phyloP scores from a whole-genome alignment of 2,329 filamentous ascomycete genomes.

The Pezizomycotina sp. region DNA sequence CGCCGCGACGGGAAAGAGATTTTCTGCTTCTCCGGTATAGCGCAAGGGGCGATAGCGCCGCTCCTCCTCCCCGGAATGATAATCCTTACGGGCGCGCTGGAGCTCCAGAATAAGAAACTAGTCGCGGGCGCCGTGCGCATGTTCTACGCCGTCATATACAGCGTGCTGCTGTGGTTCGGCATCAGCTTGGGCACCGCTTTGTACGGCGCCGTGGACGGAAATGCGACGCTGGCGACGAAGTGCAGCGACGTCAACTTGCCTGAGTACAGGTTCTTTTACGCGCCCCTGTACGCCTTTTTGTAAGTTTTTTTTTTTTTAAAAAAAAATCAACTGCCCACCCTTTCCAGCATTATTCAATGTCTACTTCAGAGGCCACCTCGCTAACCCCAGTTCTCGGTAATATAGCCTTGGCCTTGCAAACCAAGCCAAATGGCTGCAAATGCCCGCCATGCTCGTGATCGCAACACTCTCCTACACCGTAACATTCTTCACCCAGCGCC shows the following conservation, averaged over 20 bases:
- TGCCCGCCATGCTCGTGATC: conserved; percentile 59
- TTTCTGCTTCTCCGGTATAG: conserved; percentile 56
- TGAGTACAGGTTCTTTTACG: conserved; percentile 51
- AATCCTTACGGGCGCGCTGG: conserved; percentile 40
- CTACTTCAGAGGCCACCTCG: no score
- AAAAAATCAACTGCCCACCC: no score
- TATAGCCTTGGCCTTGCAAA: conserved; percentile 35
- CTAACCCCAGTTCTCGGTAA: no score
- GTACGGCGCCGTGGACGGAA: conserved; percentile 43
- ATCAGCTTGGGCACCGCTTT: conserved; percentile 51
- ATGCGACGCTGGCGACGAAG: conserved; percentile 35
- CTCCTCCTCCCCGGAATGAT: conserved; percentile 54
- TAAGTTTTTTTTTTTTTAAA: no score
- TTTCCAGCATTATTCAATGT: conserved; percentile 59
- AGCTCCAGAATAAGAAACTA: conserved; percentile 52
- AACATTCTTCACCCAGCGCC: conserved; percentile 53
- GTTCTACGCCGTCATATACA: conserved; percentile 59
- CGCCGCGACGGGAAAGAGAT: conserved; percentile 33
- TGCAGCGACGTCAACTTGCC: conserved; percentile 37
- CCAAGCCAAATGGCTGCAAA: conserved; percentile 64
- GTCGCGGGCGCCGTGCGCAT: conserved; percentile 57
- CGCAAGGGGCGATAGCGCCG: conserved; percentile 52
- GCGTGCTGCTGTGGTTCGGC: conserved; percentile 56
- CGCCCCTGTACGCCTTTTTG: conserved; percentile 49
- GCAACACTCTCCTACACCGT: conserved; percentile 58